These are phyloP conservation scores for Fusarium illudens DNA, from an alignment of 2,329 filamentous ascomycete species.

Conservation along the genomic window DNA sequence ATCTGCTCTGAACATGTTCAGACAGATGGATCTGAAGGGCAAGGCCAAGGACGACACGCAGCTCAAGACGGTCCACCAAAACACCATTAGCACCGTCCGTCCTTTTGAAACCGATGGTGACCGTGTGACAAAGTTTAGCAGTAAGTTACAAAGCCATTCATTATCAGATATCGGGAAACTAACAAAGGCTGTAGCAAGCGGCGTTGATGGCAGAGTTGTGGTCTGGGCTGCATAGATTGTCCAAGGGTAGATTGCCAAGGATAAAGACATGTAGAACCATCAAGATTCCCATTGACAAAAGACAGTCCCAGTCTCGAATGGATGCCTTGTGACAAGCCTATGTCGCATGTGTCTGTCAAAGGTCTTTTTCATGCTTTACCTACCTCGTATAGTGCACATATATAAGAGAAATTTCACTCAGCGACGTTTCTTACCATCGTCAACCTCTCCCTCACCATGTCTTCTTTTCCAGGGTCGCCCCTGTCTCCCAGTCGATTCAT, in stretches of 20 bases:
- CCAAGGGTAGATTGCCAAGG: background rate
- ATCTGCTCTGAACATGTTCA: slow-evolving; percentile 96
- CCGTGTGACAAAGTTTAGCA: slow-evolving; percentile 81
- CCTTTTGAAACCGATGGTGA: slow-evolving; percentile 74
- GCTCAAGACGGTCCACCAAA: slow-evolving; percentile 95
- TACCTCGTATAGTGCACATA: background rate
- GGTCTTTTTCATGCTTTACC: background rate
- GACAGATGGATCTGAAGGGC: slow-evolving; percentile 97
- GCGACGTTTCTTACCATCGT: background rate
- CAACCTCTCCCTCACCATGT: background rate
- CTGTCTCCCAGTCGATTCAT: slow-evolving; percentile 5
- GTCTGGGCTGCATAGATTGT: slow-evolving; percentile 72
- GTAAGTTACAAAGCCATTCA: slow-evolving; percentile 62
- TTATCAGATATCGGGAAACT: slow-evolving; percentile 39
- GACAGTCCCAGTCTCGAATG: background rate
- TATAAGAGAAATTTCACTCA: background rate
- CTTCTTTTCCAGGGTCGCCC: background rate
- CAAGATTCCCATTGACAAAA: background rate
- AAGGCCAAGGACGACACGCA: slow-evolving; percentile 92
- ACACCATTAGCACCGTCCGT: slow-evolving; percentile 88
- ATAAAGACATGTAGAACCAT: slow-evolving; percentile 6
- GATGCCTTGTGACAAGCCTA: background rate
- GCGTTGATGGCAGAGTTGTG: slow-evolving; percentile 83
- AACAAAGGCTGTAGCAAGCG: slow-evolving; percentile 66
- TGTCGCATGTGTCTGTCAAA: background rate